Conservation (phyloP, 345 rosid species). For the Cardamine chenopodiifolia region DNA sequence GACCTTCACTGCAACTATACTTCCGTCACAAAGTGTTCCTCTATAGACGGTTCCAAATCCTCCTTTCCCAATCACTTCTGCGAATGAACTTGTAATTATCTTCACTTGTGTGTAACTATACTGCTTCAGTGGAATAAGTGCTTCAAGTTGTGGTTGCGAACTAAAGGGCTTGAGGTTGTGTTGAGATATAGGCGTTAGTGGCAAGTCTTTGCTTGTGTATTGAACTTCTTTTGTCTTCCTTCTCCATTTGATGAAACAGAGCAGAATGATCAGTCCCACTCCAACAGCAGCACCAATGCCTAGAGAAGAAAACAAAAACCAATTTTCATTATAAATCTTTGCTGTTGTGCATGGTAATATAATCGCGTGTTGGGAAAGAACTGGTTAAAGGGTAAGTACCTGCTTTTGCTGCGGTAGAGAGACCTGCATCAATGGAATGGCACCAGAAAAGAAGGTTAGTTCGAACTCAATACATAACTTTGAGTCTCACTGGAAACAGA, state of each 20-base stretch:
- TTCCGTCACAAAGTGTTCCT: conserved; percentile 39
- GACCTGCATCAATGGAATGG: not conserved
- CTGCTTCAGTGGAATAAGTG: conserved; percentile 35
- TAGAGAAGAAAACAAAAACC: not conserved
- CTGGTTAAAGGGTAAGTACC: not conserved
- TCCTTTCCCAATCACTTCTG: conserved; percentile 32
- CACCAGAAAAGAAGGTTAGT: not conserved
- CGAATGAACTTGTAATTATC: conserved; percentile 40
- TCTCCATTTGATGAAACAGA: conserved; percentile 17
- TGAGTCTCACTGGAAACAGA: not conserved
- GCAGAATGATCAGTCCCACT: not conserved
- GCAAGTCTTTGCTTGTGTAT: conserved; percentile 43
- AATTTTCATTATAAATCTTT: not conserved
- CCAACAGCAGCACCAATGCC: conserved; percentile 6
- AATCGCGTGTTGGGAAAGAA: not conserved
- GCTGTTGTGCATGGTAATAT: not conserved
- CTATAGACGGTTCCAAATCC: conserved; percentile 36
- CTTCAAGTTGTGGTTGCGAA: not conserved
- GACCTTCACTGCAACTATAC: conserved; percentile 37
- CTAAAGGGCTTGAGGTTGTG: conserved; percentile 19
- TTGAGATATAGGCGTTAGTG: conserved; percentile 31
- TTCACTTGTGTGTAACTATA: conserved; percentile 32
- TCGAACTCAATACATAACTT: not conserved
- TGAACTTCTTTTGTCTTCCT: conserved; percentile 45
- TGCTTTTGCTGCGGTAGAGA: not conserved